Evolutionary conservation across 2,329 filamentous ascomycete genomes (phyloP), one percentile per base, ranked within the genome.

Genomic region (Talaromyces sp.): DNA sequence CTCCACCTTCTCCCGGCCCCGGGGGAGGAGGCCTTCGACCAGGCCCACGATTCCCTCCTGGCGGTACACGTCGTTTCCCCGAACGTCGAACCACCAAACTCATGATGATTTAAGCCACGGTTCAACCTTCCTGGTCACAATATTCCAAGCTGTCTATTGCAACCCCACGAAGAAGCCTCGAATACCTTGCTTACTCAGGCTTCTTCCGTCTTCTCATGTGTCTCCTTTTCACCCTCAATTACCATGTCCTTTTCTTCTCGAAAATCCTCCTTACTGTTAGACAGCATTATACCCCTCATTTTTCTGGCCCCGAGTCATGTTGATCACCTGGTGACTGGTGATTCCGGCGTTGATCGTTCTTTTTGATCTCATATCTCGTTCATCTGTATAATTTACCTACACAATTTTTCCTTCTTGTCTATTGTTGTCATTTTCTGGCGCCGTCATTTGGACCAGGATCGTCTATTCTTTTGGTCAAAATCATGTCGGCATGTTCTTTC

Each of bases 1-100:
- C 63, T 24, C 65, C 58, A 6, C 60, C 56, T 4, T 56, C 52
- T 19, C 59, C 62, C n/a, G 56, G 51, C 7, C 62, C 57, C 14
- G 58, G 59, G 1, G 56, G 59, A 1, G 56, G 52, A 2, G 57
- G 55, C 17, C 57, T 59, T 16, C 54, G 61, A 4, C 55, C 58
- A 8, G 63, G 63, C 20, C 53, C 63, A n/a, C 52, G 65, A 16
- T 57, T 61, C 35, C 57, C 65, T 22, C 64, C 69, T 22, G 61
- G 64, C 3, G 60, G 67, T 19, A 65, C 70, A 17, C 67, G 73
- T 42, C 73, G 74, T 24, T 78, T 77, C 65, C 77, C 77, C 1
- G 77, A 80, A 65, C 70, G 77, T 56, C 71, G 77, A 60, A 79
- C 76, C 8, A 80, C 77, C 52, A 73, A 65, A 65, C 65, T 80